Evolutionary conservation across 2,329 filamentous ascomycete species (phyloP), one percentile per base, ranked within the genome.

Genomic region (Aspergillus sp.): DNA sequence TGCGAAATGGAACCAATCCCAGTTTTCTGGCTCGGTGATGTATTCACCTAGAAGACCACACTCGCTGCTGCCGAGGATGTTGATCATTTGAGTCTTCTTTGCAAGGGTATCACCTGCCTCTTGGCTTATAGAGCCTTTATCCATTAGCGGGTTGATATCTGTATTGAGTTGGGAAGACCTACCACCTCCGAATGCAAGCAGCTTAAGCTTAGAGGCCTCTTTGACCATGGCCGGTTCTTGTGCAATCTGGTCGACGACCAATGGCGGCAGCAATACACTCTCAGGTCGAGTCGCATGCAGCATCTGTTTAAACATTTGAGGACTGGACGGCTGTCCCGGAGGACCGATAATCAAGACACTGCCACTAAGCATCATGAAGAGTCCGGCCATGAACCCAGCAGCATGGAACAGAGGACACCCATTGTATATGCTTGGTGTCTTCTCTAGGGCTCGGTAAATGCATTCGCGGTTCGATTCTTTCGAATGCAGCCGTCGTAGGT

Each of bases 321-420:
- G 2, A 9, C 31, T 49, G 7, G 49, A 45, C 4, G 55, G 48
- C 19, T 50, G 51, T 12, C 33, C 19, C 4, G 58, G 51, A 5
- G 51, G 50, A 4, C 55, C 55, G 14, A 58, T 19, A 15, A 50
- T 44, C 14, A 53, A 2, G 11, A 35, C 31, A 1, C 17, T 12
- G 48, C 50, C 50, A 47, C 43, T 31, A 17, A 57, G 24, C 2
- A 60, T 17, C n/a, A 31, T 15, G 15, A 49, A 54, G 12, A 35
- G 35, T 6, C 37, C 35, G 4, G 21, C 35, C 5, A 23, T 48
- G 37, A 47, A 49, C 1, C 39, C 56, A 15, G 52, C 59, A 31
- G 52, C 15, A 23, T 61, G 59, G 23, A 58, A 61, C 1, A 61
- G 35, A 2, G 55, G 52, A n/a, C 43, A 56, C 6, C 37, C 52